Evolutionary conservation across 768 basidiomycete genomes (phyloP).

Genomic region (Podaxis sp.): DNA sequence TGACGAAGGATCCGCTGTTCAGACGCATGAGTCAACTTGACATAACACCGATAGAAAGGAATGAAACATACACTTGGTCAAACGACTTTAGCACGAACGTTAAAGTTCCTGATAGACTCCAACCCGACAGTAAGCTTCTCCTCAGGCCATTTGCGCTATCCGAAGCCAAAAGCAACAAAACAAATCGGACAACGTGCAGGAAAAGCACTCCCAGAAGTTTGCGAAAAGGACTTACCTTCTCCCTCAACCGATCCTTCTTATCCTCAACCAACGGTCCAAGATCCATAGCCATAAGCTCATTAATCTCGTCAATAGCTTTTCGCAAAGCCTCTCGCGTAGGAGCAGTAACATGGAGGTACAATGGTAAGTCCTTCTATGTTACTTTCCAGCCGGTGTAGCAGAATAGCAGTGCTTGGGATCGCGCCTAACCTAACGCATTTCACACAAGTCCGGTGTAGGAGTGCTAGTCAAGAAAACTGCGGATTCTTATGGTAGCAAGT

Average conservation of each 20-base stretch:
- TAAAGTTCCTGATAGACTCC: slow-evolving; percentile 87
- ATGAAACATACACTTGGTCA: slow-evolving; percentile 67
- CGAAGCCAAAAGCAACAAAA: neutral
- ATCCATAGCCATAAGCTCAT: slow-evolving; percentile 64
- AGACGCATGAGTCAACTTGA: neutral
- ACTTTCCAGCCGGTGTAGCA: too few species aligned
- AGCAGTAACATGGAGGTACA: slow-evolving; percentile 88
- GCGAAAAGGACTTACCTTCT: slow-evolving; percentile 22
- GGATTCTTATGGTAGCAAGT: too few species aligned
- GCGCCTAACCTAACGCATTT: too few species aligned
- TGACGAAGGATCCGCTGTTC: slow-evolving; percentile 87
- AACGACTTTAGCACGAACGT: slow-evolving; percentile 91
- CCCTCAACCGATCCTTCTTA: slow-evolving; percentile 60
- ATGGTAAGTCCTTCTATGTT: slow-evolving; percentile 83
- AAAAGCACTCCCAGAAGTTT: neutral
- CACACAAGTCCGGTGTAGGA: too few species aligned
- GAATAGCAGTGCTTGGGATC: too few species aligned
- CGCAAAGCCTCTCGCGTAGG: slow-evolving; percentile 57
- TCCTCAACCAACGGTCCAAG: slow-evolving; percentile 68
- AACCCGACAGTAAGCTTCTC: slow-evolving; percentile 83
- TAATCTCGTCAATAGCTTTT: slow-evolving; percentile 59
- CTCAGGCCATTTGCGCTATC: slow-evolving; percentile 89
- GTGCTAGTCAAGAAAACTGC: too few species aligned
- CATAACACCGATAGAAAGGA: neutral
- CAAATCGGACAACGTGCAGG: neutral